Base-by-base conservation (phyloP, 768 basidiomycete genomes). In the Paxillus involutus region DNA sequence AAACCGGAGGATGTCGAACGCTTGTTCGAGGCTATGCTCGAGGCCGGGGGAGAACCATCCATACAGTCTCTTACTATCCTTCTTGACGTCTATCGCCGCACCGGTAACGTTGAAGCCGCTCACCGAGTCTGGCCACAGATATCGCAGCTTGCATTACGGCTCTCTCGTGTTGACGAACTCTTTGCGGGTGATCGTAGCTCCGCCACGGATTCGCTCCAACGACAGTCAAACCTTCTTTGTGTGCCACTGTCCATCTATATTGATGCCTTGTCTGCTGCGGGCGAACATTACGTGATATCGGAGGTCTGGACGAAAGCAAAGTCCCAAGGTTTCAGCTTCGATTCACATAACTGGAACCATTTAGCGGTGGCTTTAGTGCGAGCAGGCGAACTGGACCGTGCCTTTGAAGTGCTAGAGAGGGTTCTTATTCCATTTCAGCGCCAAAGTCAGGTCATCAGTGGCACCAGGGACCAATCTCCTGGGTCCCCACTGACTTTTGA, bases 311-410 rank as follows among this genome's bases (percentile, higher is more conserved):
- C 75, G n/a, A 66, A 73, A 30, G 78, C 91, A 47, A 80, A 80
- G 55, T 59, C 69, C 11, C 69, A 75, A 10, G 90, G 91, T 2
- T 88, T 95, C 60, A 77, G 77, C 12, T 92, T 94, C 67, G 91
- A 95, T 66, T 80, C 89, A 12, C 85, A 89, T 62, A 98, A 97
- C 68, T 98, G 93, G 90, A 97, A 96, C 63, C 85, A 91, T 62
- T 78, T 97, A 26, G 80, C 78, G 24, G 76, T 88, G 10, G 88
- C 85, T 13, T 78, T 95, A 21, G 76, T 93, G 37, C 84, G 89
- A 30, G 91, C 89, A 0, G 91, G 90, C 24, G 82, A 94, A 63
- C 72, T 84, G n/a, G 84, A 88, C 60, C 86, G 86, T 43, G 93
- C 91, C 9, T 94, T 95, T 69, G 84, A 88, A 60, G 77, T 95